Base-by-base conservation (phyloP, 2,329 filamentous ascomycete species). In the Trichoderma asperellum region DNA sequence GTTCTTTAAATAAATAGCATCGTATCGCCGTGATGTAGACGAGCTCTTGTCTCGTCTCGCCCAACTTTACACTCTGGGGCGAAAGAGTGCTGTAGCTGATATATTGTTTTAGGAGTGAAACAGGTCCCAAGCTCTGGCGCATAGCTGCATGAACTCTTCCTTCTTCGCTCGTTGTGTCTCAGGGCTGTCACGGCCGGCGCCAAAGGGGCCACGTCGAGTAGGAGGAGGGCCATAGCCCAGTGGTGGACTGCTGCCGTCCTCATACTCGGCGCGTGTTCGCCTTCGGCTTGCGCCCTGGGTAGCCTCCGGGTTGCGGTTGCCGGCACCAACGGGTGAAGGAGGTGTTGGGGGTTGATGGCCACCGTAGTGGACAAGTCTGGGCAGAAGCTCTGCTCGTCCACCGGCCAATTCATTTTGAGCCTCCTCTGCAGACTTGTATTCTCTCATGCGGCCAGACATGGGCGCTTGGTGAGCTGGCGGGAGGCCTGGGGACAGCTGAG, bases 371-470 rank as follows among this genome's bases (percentile, higher is more conserved):
- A 99, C 93, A 69, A 98, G 89, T 80, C 95, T 96, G 27, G 96
- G 96, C 62, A 97, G 85, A 16, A 98, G 85, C 70, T 99, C 96
- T 69, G 97, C 91, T 69, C 96, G 89, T n/a, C 96, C 96, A 62
- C 93, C 94, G 5, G 94, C 91, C 71, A 99, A 82, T 72, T 96
- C 93, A 69, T 93, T 92, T 70, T 98, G 94, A 2, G 93, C 96
- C 78, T 99, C 96, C 79, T 99, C 96, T 14, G 96, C 96, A 4
- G 95, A 97, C 75, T 94, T 92, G 81, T 97, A 98, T 77, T 98
- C 96, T 69, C 95, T 88, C 12, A 90, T 85, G 70, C 95, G 89
- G 1, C 85, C 85, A 10, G 86, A 86, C 29, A 88, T 84, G 1
- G 86, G 87, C 8, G 83, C 80, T 59, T 86, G 84, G 64, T 81